These are phyloP conservation scores for Candida succiphila DNA, from an alignment of 805 yeast genomes.

Conservation along the genomic window DNA sequence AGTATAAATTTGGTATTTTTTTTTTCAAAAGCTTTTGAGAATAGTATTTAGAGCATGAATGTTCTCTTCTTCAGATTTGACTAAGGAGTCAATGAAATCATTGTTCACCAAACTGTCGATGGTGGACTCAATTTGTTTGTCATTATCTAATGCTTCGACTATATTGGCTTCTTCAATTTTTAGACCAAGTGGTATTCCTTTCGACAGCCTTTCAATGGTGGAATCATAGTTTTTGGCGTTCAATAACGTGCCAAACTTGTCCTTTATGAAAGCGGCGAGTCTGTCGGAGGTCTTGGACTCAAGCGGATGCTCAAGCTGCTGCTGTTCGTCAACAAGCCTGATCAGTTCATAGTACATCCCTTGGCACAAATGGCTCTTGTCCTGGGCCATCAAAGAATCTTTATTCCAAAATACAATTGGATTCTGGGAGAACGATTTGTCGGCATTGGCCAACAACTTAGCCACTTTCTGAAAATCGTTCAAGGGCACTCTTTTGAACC, in stretches of 20 bases:
- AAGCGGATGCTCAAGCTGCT: no score
- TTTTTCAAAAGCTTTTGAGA: slow-evolving; percentile 10
- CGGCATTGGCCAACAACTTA: background rate
- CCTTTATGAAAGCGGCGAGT: no score
- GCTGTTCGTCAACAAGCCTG: no score
- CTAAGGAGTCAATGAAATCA: slow-evolving; percentile 10
- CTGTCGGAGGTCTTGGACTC: no score
- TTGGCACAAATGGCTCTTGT: background rate
- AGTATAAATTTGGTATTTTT: background rate
- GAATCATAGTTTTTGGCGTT: background rate
- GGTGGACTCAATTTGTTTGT: background rate
- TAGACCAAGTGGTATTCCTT: no score
- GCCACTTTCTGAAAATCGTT: slow-evolving; percentile 1
- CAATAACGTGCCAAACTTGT: no score
- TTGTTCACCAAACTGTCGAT: slow-evolving; percentile 11
- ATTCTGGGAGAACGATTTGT: background rate
- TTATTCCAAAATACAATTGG: slow-evolving; percentile 1
- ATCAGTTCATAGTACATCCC: background rate
- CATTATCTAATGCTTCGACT: background rate
- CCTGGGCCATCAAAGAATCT: background rate
- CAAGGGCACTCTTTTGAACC: background rate
- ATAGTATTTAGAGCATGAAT: slow-evolving; percentile 12
- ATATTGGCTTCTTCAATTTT: no score
- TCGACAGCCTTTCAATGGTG: background rate
- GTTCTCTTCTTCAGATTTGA: slow-evolving; percentile 15